Evolutionary conservation across 2,329 filamentous ascomycete species (phyloP), one percentile per base, ranked within the genome.

Genomic region (Tolypocladium inflatum): DNA sequence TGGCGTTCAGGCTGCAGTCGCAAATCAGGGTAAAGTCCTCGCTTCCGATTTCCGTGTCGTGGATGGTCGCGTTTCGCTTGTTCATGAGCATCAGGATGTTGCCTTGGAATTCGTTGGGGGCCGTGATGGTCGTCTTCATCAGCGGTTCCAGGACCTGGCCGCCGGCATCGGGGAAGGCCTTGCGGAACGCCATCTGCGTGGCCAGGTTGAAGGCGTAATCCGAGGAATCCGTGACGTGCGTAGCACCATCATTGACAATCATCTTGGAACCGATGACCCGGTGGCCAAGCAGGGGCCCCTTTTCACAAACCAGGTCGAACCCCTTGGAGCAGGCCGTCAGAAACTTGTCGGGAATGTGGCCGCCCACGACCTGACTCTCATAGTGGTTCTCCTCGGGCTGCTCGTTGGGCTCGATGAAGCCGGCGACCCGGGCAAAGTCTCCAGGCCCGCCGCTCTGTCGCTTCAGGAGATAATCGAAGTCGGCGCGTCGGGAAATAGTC

Each of bases 111-210:
- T 99, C 94, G 68, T 89, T 91, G 53, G 94, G 94, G 1, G 94
- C 92, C 38, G 91, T 96, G 68, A 99, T 91, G 61, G 91, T 92
- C 0, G 91, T 97, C 82, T 97, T 97, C 94, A 99, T 99, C 57
- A 99, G 77, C 6, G 94, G 94, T 75, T 99, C 94, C 41, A 99
- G 84, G 11, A 99, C 87, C 67, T 90, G 84, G 3, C 93, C 92
- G 56, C 86, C 83, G 39, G 88, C 90, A 15, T 89, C 85, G 60
- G 82, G 80, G 78, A 99, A 97, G 21, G 91, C 89, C 77, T 97
- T 96, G 66, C 89, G 86, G 86, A 99, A 99, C 33, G 94, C 94
- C 79, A 96, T 90, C 74, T 96, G 91, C 2, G 94, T 96, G 15
- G 94, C 93, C 65, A 87, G 88, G 75, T 89, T 95, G 84, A 99